Evolutionary conservation across 1,284 basidiomycete genomes (phyloP).

Genomic region (Malassezia sympodialis): DNA sequence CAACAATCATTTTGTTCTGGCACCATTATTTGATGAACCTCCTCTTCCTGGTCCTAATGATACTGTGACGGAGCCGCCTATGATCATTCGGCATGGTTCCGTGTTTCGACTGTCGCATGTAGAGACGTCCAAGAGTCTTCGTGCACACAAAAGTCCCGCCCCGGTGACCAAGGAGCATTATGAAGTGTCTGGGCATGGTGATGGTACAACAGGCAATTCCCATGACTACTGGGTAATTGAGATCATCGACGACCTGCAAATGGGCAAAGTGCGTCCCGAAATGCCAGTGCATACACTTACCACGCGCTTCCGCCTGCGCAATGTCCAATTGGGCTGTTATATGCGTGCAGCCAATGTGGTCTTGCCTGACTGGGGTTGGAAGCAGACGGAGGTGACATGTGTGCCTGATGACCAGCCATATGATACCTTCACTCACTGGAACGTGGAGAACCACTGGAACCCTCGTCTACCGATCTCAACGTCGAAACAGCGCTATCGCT

Average conservation of each 20-base stretch:
- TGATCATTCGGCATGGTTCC: conserved; percentile 68
- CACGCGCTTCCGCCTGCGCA: conserved; percentile 74
- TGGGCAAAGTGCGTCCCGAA: conserved; percentile 55
- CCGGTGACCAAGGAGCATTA: conserved; percentile 80
- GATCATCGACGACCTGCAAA: conserved; percentile 68
- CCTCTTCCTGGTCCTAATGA: conserved; percentile 26
- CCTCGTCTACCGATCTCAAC: conserved; percentile 68
- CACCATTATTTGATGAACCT: conserved; percentile 64
- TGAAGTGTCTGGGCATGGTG: conserved; percentile 89
- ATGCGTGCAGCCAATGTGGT: conserved; percentile 76
- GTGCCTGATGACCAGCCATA: conserved; percentile 72
- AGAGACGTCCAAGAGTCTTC: conserved; percentile 78
- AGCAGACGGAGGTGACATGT: conserved; percentile 93
- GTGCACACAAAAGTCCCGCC: conserved; percentile 74
- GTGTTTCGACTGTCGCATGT: conserved; percentile 69
- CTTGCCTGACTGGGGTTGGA: conserved; percentile 97
- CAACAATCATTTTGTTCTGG: conserved; percentile 84
- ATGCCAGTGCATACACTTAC: conserved; percentile 75
- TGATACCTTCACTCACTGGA: conserved; percentile 89
- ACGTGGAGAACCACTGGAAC: conserved; percentile 95
- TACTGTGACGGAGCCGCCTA: conserved; percentile 26
- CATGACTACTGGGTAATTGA: conserved; percentile 90
- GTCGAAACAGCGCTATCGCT: conserved; percentile 70
- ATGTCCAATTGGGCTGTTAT: conserved; percentile 60
- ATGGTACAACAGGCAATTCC: conserved; percentile 69